A percentile compares a stretch with the other conserved stretches of the same genome.
Conservation (phyloP, 139 green algal species). For the Tetradesmus lagerheimii region DNA sequence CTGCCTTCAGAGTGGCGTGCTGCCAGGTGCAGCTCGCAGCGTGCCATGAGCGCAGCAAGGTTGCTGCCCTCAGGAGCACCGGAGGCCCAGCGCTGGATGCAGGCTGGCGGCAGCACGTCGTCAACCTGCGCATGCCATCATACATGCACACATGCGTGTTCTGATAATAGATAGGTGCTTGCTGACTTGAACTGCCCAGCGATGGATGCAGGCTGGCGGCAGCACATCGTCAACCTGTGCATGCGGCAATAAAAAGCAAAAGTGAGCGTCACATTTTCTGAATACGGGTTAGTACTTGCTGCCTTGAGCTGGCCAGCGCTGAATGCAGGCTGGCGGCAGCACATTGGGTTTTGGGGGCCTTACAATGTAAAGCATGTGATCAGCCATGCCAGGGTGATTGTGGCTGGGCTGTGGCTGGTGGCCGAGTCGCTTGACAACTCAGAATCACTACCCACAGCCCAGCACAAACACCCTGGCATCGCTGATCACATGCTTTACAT, state of each 20-base stretch:
- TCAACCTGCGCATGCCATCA: conserved; percentile 57
- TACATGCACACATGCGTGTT: neutral
- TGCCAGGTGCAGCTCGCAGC: conserved; percentile 65
- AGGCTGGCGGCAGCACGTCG: conserved; percentile 80
- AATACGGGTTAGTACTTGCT: no score
- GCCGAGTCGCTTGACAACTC: no score
- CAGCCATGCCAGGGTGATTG: no score
- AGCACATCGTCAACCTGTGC: neutral
- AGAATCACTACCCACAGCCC: no score
- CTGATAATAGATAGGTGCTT: no score
- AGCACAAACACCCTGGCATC: no score
- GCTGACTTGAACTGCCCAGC: neutral
- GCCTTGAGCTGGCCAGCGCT: neutral
- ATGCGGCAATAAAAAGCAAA: no score
- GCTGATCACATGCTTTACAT: no score
- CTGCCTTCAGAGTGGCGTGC: conserved; percentile 78
- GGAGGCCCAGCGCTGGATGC: conserved; percentile 52
- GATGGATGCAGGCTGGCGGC: neutral
- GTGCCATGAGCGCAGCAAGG: conserved; percentile 53
- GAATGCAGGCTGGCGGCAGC: neutral
- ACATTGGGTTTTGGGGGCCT: no score
- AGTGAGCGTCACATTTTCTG: no score
- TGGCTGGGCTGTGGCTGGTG: no score
- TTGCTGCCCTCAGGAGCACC: conserved; percentile 39
- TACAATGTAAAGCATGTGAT: no score